Base-by-base conservation (phyloP, 495 filamentous ascomycete species). In the Daldinia decipiens region DNA sequence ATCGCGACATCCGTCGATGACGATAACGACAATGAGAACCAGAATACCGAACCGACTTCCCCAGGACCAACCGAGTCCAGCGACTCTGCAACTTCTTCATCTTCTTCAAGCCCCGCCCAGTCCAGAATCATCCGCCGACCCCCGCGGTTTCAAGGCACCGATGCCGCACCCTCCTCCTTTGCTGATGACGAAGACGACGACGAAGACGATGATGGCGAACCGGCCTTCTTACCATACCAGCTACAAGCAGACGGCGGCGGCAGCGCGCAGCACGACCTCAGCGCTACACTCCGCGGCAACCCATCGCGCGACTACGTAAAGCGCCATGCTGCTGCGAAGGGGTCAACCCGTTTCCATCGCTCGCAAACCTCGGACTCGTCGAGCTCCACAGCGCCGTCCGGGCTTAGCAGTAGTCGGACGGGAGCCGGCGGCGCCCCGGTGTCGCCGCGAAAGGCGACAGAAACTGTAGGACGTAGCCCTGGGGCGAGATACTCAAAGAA, bases 141-240 rank as follows among this genome's bases (percentile, higher is more conserved):
- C 15, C 87, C 87, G 6, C 81, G 86, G n/a, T 76, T 87, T 79
- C 73, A 82, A 75, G 78, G 59, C 74, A 77, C 58, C 65, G 78
- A 74, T 70, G 81, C 69, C 77, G 47, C 70, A 0, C 70, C 72
- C 21, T 61, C 61, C 32, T 72, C 59, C 36, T 75, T 60, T 12
- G 81, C 80, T 27, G 83, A 88, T 32, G 76, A 77, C 36, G 85
- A 87, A 47, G 75, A 59, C 15, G 81, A 81, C 34, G 83, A 81
- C 34, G 83, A 88, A 29, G 76, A 77, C 31, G 85, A 87, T 24
- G 84, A 85, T 12, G 83, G 82, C 31, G 83, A 85, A 53, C 91
- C 92, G 1, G 89, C 91, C 0, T 97, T 95, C 73, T 84, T 95
- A 2, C 93, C 94, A 0, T 87, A 92, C 70, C 70, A 74, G 62